Percentiles rank a stretch among this genome's conserved stretches.
Evolutionary conservation across 768 basidiomycete genomes (phyloP).

Genomic region (Pleurotus djamor): DNA sequence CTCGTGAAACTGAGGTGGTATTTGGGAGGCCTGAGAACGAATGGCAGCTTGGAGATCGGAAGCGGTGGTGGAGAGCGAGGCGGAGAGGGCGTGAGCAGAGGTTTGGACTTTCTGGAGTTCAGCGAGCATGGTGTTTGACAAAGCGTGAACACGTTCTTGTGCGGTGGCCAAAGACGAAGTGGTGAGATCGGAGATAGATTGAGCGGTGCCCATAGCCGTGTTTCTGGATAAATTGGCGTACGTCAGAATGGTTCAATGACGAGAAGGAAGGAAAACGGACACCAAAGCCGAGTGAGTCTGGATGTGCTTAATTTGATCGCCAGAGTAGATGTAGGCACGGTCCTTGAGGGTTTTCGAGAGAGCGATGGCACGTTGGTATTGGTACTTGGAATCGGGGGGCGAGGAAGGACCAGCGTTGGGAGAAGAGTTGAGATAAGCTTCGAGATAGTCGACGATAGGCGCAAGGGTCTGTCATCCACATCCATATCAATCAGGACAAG

Average conservation of each 20-base stretch:
- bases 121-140: constrained; percentile 63
- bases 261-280: constrained; percentile 32
- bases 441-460: constrained; percentile 75
- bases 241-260: not conserved
- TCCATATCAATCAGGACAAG: constrained; percentile 6
- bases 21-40: constrained; percentile 30
- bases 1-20: constrained; percentile 48
- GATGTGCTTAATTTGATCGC: constrained; percentile 70
- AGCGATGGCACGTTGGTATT: constrained; percentile 72
- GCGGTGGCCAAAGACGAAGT: constrained; percentile 54
- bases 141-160: constrained; percentile 52
- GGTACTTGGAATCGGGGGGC: constrained; percentile 59
- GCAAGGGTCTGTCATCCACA: constrained; percentile 49
- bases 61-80: constrained; percentile 33
- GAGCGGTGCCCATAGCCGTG: constrained; percentile 67
- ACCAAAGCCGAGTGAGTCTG: constrained; percentile 64
- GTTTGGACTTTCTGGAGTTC: constrained; percentile 68
- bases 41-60: constrained; percentile 17
- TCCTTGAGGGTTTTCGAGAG: constrained; percentile 65
- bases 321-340: constrained; percentile 62
- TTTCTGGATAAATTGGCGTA: constrained; percentile 38
- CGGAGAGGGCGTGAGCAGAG: constrained; percentile 49
- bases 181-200: constrained; percentile 57
- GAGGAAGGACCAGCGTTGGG: constrained; percentile 45
- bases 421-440: constrained; percentile 40